Evolutionary conservation across 305 asterid species (phyloP).

Genomic region (Nicotiana rustica): DNA sequence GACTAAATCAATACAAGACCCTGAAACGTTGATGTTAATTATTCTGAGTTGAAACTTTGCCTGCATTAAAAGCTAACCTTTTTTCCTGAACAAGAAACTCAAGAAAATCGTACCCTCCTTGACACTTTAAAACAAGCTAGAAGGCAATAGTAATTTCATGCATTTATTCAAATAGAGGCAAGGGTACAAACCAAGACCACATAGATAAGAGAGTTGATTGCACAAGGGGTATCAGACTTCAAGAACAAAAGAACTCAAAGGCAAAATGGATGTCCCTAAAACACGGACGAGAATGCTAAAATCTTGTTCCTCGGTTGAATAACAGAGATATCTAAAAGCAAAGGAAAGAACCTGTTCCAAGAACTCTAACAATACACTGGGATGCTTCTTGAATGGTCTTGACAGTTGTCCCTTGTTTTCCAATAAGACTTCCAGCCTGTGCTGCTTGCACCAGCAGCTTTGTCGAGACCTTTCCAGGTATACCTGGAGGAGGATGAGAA

Average conservation of each 20-base stretch:
- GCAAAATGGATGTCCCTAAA: neutral
- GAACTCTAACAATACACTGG: slow-evolving; percentile 85
- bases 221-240: neutral
- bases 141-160: neutral
- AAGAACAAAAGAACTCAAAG: slow-evolving; percentile 17
- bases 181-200: neutral
- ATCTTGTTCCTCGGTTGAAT: neutral
- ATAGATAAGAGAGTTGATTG: neutral
- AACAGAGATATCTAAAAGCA: slow-evolving; percentile 25
- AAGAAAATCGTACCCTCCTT: neutral
- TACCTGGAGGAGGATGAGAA: slow-evolving; percentile 58
- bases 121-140: neutral
- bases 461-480: slow-evolving; percentile 77
- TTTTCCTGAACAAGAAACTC: neutral
- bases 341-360: slow-evolving; percentile 74
- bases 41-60: neutral
- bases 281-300: neutral
- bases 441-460: slow-evolving; percentile 91
- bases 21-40: neutral
- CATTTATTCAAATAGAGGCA: neutral
- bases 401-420: slow-evolving; percentile 95
- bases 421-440: slow-evolving; percentile 96
- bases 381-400: slow-evolving; percentile 95
- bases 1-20: neutral
- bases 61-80: neutral